These are phyloP conservation scores for Sugiyamaella pinicola DNA, from an alignment of 1,139 yeast species.

Conservation along the genomic window DNA sequence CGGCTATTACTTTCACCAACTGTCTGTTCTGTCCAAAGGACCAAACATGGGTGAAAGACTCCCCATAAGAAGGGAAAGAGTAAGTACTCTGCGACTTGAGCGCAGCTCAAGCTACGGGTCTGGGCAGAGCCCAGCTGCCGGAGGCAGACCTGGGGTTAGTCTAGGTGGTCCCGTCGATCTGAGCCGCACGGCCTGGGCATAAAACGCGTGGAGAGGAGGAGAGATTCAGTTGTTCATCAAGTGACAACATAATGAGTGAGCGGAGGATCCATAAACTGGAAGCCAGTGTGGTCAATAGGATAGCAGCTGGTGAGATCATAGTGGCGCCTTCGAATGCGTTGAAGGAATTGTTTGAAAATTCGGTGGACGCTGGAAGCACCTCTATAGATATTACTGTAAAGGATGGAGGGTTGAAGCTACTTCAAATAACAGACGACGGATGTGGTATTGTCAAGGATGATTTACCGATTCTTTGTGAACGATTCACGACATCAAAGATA, in stretches of 20 bases:
- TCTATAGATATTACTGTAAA: constrained; percentile 64
- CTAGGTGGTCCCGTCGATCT: no score
- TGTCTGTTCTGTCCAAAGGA: no score
- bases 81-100: background rate
- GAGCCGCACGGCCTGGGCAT: no score
- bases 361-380: constrained; percentile 73
- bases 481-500: constrained; percentile 75
- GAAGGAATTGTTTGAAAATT: constrained; percentile 76
- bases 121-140: constrained; percentile 1
- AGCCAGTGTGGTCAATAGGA: constrained; percentile 73
- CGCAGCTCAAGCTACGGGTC: background rate
- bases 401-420: constrained; percentile 62
- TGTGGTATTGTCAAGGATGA: constrained; percentile 63
- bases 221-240: no score
- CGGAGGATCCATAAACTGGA: constrained; percentile 49
- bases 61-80: no score
- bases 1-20: no score
- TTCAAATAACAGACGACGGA: constrained; percentile 78
- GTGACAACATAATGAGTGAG: no score
- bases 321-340: constrained; percentile 88
- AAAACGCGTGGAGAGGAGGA: no score
- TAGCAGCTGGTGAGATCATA: constrained; percentile 98
- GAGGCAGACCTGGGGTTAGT: no score
- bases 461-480: constrained; percentile 59
- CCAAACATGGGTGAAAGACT: no score